phyloP scores from a whole-genome alignment of 2,329 filamentous ascomycete species.

The Claviceps sorghi region DNA sequence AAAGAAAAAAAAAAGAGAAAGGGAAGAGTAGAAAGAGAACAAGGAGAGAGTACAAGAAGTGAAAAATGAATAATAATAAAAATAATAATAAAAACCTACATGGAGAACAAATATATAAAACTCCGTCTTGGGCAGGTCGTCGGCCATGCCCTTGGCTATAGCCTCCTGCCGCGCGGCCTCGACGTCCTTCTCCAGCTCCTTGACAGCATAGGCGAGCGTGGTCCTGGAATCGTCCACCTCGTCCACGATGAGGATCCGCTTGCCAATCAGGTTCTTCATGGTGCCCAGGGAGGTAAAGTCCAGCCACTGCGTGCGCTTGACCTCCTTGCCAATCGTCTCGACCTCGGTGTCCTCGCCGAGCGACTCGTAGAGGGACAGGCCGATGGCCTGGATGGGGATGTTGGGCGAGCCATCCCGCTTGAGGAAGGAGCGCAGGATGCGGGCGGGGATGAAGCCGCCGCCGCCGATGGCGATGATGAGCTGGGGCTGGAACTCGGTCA shows the following conservation, averaged over 20 bases:
- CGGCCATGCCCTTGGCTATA: conserved; percentile 59
- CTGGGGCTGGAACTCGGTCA: conserved; percentile 76
- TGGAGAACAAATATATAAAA: conserved; percentile 95
- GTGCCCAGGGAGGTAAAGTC: conserved; percentile 70
- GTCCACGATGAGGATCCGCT: conserved; percentile 83
- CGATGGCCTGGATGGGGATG: conserved; percentile 98
- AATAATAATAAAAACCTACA: conserved; percentile 41
- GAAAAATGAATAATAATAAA: too few species aligned
- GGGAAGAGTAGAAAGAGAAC: neutral
- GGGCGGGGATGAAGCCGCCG: conserved; percentile 90
- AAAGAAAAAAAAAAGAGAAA: neutral
- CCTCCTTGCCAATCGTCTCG: conserved; percentile 78
- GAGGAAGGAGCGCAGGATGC: conserved; percentile 94
- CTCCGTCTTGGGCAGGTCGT: conserved; percentile 53
- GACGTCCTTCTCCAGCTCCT: conserved; percentile 90
- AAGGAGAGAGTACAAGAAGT: too few species aligned
- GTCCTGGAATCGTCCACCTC: conserved; percentile 94
- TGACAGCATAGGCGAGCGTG: conserved; percentile 84
- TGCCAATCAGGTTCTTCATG: conserved; percentile 80
- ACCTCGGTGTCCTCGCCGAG: conserved; percentile 41
- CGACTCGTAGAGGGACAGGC: conserved; percentile 88
- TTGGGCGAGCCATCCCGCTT: conserved; percentile 77
- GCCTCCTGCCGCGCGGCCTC: conserved; percentile 56
- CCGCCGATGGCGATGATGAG: conserved; percentile 98
- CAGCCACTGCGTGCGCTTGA: conserved; percentile 96